Base-by-base conservation (phyloP, 2,329 filamentous ascomycete species). In the Coniochaeta prunicola region DNA sequence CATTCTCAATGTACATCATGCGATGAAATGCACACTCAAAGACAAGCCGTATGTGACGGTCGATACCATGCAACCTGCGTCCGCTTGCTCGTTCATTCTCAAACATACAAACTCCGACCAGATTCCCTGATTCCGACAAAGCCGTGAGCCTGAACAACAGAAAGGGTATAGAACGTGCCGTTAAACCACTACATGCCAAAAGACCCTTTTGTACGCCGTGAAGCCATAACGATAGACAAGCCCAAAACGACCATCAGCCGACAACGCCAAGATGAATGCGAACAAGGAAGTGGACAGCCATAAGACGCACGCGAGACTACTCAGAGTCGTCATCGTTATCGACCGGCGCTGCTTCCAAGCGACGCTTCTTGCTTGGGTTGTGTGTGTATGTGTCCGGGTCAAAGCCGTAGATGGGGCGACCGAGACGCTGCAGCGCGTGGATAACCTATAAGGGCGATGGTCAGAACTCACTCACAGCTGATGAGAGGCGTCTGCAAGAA, bases 341-440 rank as follows among this genome's bases (percentile, higher is more conserved):
- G 31, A 7, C 31, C 31, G 7, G 5, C 8, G 19, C 40, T 21
- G 21, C 5, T 10, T 45, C 4, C 4, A 24, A 2, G 4, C 40
- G 40, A 13, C 40, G 40, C 34, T 57, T 59, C 55, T 60, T 63
- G 38, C 30, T 62, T 58, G 63, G 61, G 26, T 38, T 28, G 36
- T 56, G 54, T 2, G 15, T 53, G 30, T 69, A 70, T 0, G 72
- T 74, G 0, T 78, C 74, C 0, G 73, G 74, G 26, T 83, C 83
- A 40, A 86, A 86, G 0, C 84, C 84, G 58, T 85, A 87, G 1
- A 87, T 77, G 0, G 83, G 81, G 0, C 71, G 67, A 0, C 84
- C 83, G 3, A 80, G 70, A 0, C 76, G 69, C 0, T 71, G 70
- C 0, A 87, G 68, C 0, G 78, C 72, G 57, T 80, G 77, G 0